phyloP scores from a whole-genome alignment of 2,329 filamentous ascomycete genomes.

The Ceratocystis diversiconidia region DNA sequence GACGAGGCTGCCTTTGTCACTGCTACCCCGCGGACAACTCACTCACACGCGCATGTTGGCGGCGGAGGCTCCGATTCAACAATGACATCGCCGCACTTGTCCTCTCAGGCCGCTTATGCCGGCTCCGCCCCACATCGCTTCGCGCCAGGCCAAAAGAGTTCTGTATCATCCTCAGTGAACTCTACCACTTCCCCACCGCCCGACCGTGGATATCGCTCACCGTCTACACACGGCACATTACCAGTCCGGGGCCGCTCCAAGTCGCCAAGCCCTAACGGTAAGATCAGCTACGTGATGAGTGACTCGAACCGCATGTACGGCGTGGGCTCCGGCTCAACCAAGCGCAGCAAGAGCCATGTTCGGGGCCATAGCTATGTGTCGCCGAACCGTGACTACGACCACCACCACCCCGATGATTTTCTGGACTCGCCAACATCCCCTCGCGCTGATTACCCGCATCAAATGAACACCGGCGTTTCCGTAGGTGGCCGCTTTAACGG shows the following conservation, averaged over 20 bases:
- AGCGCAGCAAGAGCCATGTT: constrained; percentile 1
- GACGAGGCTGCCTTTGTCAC: background rate
- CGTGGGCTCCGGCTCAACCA: background rate
- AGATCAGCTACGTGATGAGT: background rate
- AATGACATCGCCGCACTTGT: background rate
- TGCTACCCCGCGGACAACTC: background rate
- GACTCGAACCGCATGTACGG: background rate
- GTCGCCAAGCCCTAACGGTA: constrained; percentile 1
- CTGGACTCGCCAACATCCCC: background rate
- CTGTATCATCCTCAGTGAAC: background rate
- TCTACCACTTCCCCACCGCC: constrained; percentile 1
- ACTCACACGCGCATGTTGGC: constrained; percentile 8
- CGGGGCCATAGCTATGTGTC: constrained; percentile 7
- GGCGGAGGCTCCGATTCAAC: background rate
- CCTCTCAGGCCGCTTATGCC: background rate
- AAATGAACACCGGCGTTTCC: background rate
- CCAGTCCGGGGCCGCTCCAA: background rate
- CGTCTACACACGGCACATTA: background rate
- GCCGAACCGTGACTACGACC: constrained; percentile 7
- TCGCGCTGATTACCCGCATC: background rate
- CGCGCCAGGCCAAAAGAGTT: background rate
- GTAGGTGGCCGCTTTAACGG: background rate
- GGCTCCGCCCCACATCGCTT: background rate
- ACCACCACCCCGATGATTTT: background rate
- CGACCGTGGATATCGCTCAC: constrained; percentile 5